Base-by-base conservation (phyloP, 2,329 filamentous ascomycete species). In the Nothopassalora personata region DNA sequence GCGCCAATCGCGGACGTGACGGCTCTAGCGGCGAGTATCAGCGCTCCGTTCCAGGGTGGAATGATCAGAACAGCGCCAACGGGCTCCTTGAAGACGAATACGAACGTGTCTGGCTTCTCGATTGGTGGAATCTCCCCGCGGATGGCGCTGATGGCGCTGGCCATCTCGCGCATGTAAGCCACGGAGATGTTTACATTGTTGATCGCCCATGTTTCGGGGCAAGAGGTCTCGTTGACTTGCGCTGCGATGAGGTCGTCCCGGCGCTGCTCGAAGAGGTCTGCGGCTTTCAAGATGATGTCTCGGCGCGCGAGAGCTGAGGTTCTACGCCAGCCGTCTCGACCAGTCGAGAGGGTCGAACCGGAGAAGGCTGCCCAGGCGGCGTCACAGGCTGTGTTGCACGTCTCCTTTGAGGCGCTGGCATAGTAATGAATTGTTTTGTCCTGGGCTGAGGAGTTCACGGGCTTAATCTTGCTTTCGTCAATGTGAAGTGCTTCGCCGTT, bases 201-300 rank as follows among this genome's bases (percentile, higher is more conserved):
- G 47, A 69, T 67, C 27, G 69, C 68, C 68, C 75, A 66, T 19
- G 65, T 23, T 72, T 76, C 59, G 84, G 73, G 39, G 56, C 71
- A 73, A n/a, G 64, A 67, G 10, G 71, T 73, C 53, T 72, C 71
- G 31, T 60, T 56, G 43, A 69, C 67, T 54, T 72, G 70, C 9
- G 64, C 58, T 30, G 64, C 49, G 43, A 72, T 60, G 34, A 73
- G 60, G 27, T 63, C 57, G 3, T 64, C 49, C 31, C 63, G 61
- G 36, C 68, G 56, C n/a, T 60, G 19, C 36, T 71, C 67, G 60
- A 70, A 72, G 36, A 70, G 56, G 43, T 67, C 62, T 4, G 70
- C 71, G 2, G 66, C 69, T 15, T 59, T 60, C n/a, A 69, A 59
- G 48, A 72, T 65, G 54, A 72, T 59, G 47, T 68, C 62, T 27